Conservation (phyloP, 495 filamentous ascomycete genomes). For the Xylaria flabelliformis region DNA sequence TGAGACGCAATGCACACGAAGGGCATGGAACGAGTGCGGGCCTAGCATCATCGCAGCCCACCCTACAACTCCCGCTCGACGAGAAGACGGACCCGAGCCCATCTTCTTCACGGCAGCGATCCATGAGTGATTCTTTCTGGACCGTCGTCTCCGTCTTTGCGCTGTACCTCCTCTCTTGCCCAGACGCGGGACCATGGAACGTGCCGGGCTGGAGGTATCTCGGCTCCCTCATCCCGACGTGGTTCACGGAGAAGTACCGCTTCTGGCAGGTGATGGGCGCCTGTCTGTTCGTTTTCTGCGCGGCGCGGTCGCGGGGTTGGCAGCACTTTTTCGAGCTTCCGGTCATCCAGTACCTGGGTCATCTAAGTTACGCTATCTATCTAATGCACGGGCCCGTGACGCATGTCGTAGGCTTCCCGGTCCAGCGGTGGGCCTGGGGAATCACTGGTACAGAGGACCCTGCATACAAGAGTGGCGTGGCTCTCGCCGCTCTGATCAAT, state of each 20-base stretch:
- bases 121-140: slow-evolving; percentile 33
- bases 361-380: slow-evolving; percentile 59
- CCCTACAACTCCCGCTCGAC: slow-evolving; percentile 31
- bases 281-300: slow-evolving; percentile 47
- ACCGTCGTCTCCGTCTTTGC: slow-evolving; percentile 38
- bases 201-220: slow-evolving; percentile 51
- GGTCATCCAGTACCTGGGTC: slow-evolving; percentile 54
- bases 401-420: slow-evolving; percentile 51
- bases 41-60: slow-evolving; percentile 27
- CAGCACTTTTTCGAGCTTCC: slow-evolving; percentile 44
- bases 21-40: slow-evolving; percentile 24
- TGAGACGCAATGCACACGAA: slow-evolving; percentile 40
- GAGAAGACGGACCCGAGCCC: slow-evolving; percentile 13
- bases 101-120: slow-evolving; percentile 20
- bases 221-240: slow-evolving; percentile 45
- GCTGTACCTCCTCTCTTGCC: slow-evolving; percentile 51
- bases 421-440: slow-evolving; percentile 44
- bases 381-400: slow-evolving; percentile 59
- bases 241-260: slow-evolving; percentile 51
- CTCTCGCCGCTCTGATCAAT: slow-evolving; percentile 42
- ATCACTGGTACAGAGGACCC: slow-evolving; percentile 44
- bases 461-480: slow-evolving; percentile 43
- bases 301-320: slow-evolving; percentile 44
- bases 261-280: slow-evolving; percentile 52
- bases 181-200: slow-evolving; percentile 44